phyloP scores from a whole-genome alignment of 306 rosid species.

The Betula pendula region DNA sequence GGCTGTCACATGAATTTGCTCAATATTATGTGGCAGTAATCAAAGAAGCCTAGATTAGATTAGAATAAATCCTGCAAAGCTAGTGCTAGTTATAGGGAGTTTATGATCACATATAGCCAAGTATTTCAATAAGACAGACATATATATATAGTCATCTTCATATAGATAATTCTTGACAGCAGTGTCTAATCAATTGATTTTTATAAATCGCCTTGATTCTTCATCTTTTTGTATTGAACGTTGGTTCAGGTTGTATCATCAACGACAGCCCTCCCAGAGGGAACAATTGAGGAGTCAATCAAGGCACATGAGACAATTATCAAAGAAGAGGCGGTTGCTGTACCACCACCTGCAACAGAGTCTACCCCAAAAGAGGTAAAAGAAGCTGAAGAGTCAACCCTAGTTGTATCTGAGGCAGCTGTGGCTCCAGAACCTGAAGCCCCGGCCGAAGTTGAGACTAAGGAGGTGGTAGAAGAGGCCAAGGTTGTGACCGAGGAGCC shows the following conservation, averaged over 20 bases:
- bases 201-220: background rate
- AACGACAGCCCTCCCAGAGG: constrained; percentile 49
- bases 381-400: constrained; percentile 30
- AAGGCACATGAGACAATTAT: constrained; percentile 39
- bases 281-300: constrained; percentile 37
- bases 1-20: background rate
- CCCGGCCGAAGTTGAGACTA: constrained; percentile 40
- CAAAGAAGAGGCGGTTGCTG: constrained; percentile 34
- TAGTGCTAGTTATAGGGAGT: background rate
- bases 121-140: background rate
- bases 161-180: background rate
- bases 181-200: too few species aligned
- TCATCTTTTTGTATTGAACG: background rate
- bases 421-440: constrained; percentile 33
- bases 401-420: background rate
- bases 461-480: constrained; percentile 32
- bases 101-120: background rate
- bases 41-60: background rate
- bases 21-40: background rate
- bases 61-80: background rate
- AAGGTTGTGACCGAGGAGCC: constrained; percentile 35
- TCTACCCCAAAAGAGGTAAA: constrained; percentile 35
- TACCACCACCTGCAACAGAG: constrained; percentile 26
- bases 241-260: constrained; percentile 56
- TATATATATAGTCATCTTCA: too few species aligned